These are phyloP conservation scores for Aquilaria sinensis DNA, from an alignment of 345 rosid species.

Conservation along the genomic window DNA sequence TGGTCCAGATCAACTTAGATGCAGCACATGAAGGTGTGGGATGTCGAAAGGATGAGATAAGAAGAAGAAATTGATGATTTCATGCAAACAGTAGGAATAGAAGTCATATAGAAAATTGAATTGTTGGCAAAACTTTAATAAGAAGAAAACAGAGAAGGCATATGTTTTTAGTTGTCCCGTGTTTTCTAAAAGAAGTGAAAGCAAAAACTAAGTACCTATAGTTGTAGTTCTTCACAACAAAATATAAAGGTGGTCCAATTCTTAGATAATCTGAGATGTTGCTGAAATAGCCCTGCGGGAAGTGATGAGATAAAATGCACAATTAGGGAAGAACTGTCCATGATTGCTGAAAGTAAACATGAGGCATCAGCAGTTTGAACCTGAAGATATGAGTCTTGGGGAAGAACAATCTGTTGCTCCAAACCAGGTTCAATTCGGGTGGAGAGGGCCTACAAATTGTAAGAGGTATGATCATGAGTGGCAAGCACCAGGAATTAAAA, in stretches of 20 bases:
- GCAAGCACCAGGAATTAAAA: constrained; percentile 2
- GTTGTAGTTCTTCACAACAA: constrained; percentile 87
- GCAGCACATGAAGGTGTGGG: too few relatives aligned
- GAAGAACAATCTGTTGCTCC: constrained; percentile 96
- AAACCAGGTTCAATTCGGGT: constrained; percentile 91
- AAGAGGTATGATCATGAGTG: constrained; percentile 11
- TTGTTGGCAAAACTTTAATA: too few relatives aligned
- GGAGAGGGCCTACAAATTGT: constrained; percentile 59
- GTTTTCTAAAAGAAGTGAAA: too few relatives aligned
- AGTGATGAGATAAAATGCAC: constrained; percentile 13
- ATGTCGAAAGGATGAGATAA: constrained; percentile 1
- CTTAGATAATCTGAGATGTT: constrained; percentile 70
- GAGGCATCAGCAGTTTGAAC: constrained; percentile 28
- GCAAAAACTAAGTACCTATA: constrained; percentile 50
- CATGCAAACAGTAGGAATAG: too few relatives aligned
- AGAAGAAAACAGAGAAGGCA: too few relatives aligned
- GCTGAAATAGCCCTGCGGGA: constrained; percentile 80
- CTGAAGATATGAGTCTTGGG: constrained; percentile 95
- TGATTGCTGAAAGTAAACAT: constrained; percentile 5
- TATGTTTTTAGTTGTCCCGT: too few relatives aligned
- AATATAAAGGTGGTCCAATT: constrained; percentile 92
- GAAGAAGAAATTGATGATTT: background rate
- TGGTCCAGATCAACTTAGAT: too few relatives aligned
- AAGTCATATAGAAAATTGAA: too few relatives aligned
- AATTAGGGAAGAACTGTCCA: constrained; percentile 9